Evolutionary conservation across 2,329 filamentous ascomycete genomes (phyloP).

Genomic region (Pseudocercospora crystallina): DNA sequence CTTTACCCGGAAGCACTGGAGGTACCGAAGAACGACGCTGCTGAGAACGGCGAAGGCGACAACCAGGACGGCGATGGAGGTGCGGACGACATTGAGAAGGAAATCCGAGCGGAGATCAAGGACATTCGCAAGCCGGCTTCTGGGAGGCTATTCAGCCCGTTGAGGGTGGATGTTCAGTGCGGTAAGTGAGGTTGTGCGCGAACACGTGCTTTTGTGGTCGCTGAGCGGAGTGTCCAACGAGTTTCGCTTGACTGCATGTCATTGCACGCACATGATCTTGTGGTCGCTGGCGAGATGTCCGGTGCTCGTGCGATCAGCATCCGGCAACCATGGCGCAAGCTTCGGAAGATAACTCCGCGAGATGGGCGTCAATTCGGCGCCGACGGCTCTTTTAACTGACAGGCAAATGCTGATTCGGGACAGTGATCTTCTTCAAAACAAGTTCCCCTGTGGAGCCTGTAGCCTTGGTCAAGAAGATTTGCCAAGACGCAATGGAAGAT

Average conservation of each 20-base stretch:
- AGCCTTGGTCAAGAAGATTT: slow-evolving; percentile 58
- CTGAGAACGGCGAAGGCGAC: slow-evolving; percentile 22
- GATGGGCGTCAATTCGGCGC: no score
- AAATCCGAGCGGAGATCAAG: slow-evolving; percentile 70
- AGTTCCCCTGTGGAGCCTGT: slow-evolving; percentile 59
- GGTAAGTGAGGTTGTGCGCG: slow-evolving; percentile 38
- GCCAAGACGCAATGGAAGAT: slow-evolving; percentile 54
- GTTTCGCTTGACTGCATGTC: no score
- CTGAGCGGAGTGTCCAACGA: no score
- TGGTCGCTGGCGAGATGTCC: no score
- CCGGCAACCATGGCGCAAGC: no score
- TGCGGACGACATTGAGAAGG: slow-evolving; percentile 65
- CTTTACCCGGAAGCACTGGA: slow-evolving; percentile 44
- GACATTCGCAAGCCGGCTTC: slow-evolving; percentile 55
- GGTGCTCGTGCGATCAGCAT: no score
- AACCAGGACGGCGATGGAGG: slow-evolving; percentile 39
- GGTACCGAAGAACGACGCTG: slow-evolving; percentile 35
- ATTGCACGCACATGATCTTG: no score
- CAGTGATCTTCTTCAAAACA: slow-evolving; percentile 61
- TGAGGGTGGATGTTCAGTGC: slow-evolving; percentile 57
- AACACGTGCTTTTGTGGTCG: no score
- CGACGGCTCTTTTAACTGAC: no score
- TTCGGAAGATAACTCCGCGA: no score
- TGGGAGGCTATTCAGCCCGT: slow-evolving; percentile 52
- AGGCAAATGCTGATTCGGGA: slow-evolving; percentile 19